A percentile compares a stretch with the other conserved stretches of the same genome.
Evolutionary conservation across 352 stramenopile genomes (phyloP).

Genomic region (Phytophthora pisi): DNA sequence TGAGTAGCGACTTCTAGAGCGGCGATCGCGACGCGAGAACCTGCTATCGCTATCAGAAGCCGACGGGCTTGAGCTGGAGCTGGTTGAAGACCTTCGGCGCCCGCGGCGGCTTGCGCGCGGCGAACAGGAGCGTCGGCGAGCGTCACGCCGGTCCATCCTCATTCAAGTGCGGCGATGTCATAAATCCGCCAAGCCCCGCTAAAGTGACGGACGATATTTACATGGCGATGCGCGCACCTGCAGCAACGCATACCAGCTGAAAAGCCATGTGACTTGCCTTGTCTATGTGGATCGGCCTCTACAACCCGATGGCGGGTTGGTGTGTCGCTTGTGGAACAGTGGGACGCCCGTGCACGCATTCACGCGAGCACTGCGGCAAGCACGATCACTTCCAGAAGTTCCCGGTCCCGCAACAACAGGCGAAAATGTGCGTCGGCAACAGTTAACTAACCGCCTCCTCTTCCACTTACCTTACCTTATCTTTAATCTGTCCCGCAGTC

Average conservation of each 20-base stretch:
- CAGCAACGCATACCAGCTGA: conserved; percentile 12
- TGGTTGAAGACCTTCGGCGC: conserved; percentile 4
- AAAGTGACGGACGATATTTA: conserved; percentile 14
- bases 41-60: conserved; percentile 8
- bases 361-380: background rate
- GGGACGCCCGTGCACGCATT: conserved; percentile 26
- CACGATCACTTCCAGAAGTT: conserved; percentile 27
- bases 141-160: conserved; percentile 21
- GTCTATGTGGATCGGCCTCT: background rate
- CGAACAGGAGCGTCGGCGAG: conserved; percentile 17
- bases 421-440: background rate
- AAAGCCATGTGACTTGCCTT: conserved; percentile 2
- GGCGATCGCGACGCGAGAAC: conserved; percentile 10
- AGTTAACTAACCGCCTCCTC: no score
- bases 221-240: conserved; percentile 17
- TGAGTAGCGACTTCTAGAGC: conserved; percentile 9
- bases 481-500: no score
- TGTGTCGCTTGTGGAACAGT: conserved; percentile 14
- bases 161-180: background rate
- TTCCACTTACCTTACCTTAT: no score
- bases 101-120: conserved; percentile 6
- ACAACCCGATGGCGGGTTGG: conserved; percentile 8
- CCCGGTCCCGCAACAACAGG: background rate
- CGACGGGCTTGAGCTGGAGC: conserved; percentile 10
- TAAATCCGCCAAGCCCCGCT: conserved; percentile 1